Percentiles rank a stretch among this genome's conserved stretches.
These are phyloP conservation scores for Russula griseocarnosa DNA, from an alignment of 768 basidiomycete species.

Conservation along the genomic window DNA sequence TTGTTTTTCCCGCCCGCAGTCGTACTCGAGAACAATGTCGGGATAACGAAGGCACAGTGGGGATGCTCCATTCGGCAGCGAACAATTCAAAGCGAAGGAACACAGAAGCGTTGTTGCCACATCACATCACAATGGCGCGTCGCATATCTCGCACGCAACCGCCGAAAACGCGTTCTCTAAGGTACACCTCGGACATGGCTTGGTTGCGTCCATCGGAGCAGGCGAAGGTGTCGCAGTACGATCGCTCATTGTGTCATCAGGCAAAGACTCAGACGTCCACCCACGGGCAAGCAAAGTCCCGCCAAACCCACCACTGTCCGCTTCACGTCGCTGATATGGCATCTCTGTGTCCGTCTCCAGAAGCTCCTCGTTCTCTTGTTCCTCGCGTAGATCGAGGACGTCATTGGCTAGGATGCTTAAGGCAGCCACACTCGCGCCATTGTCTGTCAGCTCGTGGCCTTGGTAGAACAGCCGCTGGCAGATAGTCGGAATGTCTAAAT, in stretches of 20 bases:
- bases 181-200: conserved; percentile 26
- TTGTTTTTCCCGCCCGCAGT: not conserved
- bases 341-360: conserved; percentile 43
- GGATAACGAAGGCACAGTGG: not conserved
- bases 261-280: conserved; percentile 33
- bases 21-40: not conserved
- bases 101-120: not conserved
- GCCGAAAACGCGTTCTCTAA: conserved; percentile 24
- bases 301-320: conserved; percentile 65
- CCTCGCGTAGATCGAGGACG: conserved; percentile 60
- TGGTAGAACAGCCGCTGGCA: conserved; percentile 67
- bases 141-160: conserved; percentile 34
- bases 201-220: conserved; percentile 19
- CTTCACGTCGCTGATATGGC: conserved; percentile 42
- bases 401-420: conserved; percentile 59
- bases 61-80: not conserved
- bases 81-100: not conserved
- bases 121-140: conserved; percentile 28
- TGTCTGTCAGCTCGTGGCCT: conserved; percentile 62
- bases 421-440: conserved; percentile 46
- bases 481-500: conserved; percentile 66
- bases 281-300: conserved; percentile 62
- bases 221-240: conserved; percentile 24
- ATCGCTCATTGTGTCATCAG: conserved; percentile 27
- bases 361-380: conserved; percentile 56